Percentiles rank a stretch among this genome's conserved stretches.
Evolutionary conservation across 257 asterid species (phyloP).

Genomic region (Solanum phureja): DNA sequence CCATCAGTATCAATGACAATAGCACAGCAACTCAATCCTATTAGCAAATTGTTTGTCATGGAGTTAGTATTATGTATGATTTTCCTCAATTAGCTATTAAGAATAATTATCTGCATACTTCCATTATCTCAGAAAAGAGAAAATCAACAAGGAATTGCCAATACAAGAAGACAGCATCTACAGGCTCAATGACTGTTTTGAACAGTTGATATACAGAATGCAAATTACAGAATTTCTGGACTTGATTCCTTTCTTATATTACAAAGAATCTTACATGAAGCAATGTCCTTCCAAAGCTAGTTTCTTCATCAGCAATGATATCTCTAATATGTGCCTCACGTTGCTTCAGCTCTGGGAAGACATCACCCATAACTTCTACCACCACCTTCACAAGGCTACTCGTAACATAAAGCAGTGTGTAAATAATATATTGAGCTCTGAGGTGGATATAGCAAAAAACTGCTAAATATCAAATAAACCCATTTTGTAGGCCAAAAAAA

Average conservation of each 20-base stretch:
- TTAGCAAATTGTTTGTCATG: neutral
- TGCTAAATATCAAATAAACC: neutral
- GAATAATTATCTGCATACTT: neutral
- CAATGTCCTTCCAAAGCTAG: constrained; percentile 90
- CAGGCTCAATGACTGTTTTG: neutral
- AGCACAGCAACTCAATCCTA: neutral
- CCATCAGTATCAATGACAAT: neutral
- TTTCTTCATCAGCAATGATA: constrained; percentile 80
- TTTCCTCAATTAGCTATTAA: neutral
- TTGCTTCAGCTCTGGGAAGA: constrained; percentile 82
- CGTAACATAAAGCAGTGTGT: constrained; percentile 11
- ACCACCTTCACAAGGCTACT: constrained; percentile 74
- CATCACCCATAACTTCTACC: constrained; percentile 70
- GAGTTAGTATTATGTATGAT: neutral
- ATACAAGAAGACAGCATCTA: neutral
- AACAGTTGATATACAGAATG: neutral
- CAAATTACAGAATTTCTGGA: neutral
- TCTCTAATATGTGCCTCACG: constrained; percentile 50
- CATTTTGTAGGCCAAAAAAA: neutral
- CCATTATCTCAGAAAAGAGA: neutral
- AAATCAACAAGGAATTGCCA: neutral
- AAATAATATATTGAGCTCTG: neutral
- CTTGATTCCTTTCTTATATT: neutral
- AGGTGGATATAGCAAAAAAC: neutral
- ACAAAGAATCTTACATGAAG: constrained; percentile 39